Conservation (phyloP, 2,329 filamentous ascomycete genomes). For the Nothomitra cinnamomea region DNA sequence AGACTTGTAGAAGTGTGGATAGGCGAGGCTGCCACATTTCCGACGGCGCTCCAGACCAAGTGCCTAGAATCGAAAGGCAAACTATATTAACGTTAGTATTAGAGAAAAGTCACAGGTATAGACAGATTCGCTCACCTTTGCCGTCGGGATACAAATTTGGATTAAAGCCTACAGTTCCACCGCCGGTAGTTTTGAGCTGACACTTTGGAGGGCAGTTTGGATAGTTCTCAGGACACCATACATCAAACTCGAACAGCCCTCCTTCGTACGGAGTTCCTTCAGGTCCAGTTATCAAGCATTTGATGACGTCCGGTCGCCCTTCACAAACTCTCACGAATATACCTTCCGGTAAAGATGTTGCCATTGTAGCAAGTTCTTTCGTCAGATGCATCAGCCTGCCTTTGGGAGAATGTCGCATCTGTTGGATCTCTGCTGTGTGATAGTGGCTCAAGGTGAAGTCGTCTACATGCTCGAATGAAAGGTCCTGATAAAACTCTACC, state of each 20-base stretch:
- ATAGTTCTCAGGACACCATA: constrained; percentile 4
- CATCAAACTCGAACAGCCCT: constrained; percentile 5
- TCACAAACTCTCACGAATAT: constrained; percentile 2
- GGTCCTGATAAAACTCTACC: constrained; percentile 18
- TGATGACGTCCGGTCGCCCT: constrained; percentile 2
- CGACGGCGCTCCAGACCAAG: constrained; percentile 1
- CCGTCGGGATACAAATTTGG: constrained; percentile 5
- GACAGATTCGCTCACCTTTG: background rate
- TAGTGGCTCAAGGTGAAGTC: background rate
- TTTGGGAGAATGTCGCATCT: constrained; percentile 12
- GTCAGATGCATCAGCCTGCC: constrained; percentile 33
- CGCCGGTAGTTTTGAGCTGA: constrained; percentile 1
- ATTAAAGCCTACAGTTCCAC: constrained; percentile 2
- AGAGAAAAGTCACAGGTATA: background rate
- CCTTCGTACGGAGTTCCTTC: constrained; percentile 6
- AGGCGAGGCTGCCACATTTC: constrained; percentile 5
- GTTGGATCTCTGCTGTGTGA: constrained; percentile 21
- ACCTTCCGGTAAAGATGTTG: constrained; percentile 17
- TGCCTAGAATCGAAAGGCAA: constrained; percentile 5
- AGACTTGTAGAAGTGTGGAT: constrained; percentile 4
- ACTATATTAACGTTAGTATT: background rate
- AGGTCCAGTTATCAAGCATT: constrained; percentile 4
- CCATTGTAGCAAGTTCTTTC: constrained; percentile 28
- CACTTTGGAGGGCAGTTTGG: constrained; percentile 4
- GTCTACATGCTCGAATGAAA: constrained; percentile 16